phyloP scores from a whole-genome alignment of 345 rosid genomes.

The Hibiscus mutabilis region DNA sequence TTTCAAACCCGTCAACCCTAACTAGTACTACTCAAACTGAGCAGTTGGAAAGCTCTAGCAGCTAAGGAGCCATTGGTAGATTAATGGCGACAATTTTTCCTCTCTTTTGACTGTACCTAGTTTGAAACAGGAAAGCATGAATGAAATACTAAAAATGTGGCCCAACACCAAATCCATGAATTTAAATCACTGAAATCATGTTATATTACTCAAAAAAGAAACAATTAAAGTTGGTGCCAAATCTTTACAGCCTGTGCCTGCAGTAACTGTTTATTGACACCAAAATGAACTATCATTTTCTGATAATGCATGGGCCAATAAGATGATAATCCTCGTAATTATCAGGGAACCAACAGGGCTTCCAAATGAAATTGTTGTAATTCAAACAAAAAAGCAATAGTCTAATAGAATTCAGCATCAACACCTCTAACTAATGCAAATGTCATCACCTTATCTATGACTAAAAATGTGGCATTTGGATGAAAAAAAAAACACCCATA shows the following conservation, averaged over 20 bases:
- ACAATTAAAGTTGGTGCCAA: not conserved
- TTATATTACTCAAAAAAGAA: not conserved
- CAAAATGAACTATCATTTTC: not conserved
- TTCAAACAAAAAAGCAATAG: not conserved
- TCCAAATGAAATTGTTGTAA: not conserved
- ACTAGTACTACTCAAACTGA: not conserved
- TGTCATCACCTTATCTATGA: not conserved
- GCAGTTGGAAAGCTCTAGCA: not conserved
- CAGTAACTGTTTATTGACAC: not conserved
- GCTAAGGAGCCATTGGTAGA: not conserved
- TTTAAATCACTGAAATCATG: not conserved
- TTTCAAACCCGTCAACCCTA: not conserved
- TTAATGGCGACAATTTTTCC: not conserved
- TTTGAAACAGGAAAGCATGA: not conserved
- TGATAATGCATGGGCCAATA: not conserved
- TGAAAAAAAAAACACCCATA: not conserved
- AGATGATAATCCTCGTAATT: not conserved
- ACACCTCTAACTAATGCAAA: not conserved
- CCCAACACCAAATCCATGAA: not conserved
- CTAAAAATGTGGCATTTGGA: not conserved
- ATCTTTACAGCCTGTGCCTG: constrained; percentile 1
- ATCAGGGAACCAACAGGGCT: not conserved
- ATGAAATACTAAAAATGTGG: not conserved
- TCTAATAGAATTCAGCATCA: not conserved
- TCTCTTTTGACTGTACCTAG: not conserved